Conservation (phyloP, 495 filamentous ascomycete species). For the Penicillium paradoxum region DNA sequence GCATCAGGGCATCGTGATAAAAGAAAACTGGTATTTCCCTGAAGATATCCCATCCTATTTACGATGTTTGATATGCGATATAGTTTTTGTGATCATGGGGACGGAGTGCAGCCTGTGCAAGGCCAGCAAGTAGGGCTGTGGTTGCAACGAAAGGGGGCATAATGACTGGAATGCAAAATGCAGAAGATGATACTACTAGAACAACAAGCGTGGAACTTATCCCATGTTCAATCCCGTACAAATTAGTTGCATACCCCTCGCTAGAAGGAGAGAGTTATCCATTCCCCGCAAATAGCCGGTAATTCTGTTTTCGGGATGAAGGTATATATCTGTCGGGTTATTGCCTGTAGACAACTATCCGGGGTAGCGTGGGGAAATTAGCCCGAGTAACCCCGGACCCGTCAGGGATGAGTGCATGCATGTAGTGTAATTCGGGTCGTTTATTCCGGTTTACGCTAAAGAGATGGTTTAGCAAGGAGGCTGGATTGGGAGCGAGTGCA, state of each 20-base stretch:
- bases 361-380: slow-evolving; percentile 1
- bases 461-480: background rate
- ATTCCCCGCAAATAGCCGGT: background rate
- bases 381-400: background rate
- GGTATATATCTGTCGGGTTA: background rate
- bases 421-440: background rate
- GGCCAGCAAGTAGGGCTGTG: slow-evolving; percentile 7
- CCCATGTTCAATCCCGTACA: background rate
- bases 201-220: background rate
- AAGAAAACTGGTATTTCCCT: too few species aligned
- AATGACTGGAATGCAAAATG: background rate
- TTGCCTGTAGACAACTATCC: background rate
- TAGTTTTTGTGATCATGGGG: background rate
- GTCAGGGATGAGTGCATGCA: background rate
- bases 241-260: background rate
- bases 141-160: background rate
- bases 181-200: background rate
- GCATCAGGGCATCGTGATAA: too few species aligned
- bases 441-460: background rate
- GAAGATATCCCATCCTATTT: too few species aligned
- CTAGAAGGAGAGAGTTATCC: background rate
- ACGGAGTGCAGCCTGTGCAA: slow-evolving; percentile 7
- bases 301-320: background rate
- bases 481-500: background rate
- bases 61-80: too few species aligned